These are phyloP conservation scores for Metarhizium rileyi DNA, from an alignment of 2,329 filamentous ascomycete genomes.

Conservation along the genomic window DNA sequence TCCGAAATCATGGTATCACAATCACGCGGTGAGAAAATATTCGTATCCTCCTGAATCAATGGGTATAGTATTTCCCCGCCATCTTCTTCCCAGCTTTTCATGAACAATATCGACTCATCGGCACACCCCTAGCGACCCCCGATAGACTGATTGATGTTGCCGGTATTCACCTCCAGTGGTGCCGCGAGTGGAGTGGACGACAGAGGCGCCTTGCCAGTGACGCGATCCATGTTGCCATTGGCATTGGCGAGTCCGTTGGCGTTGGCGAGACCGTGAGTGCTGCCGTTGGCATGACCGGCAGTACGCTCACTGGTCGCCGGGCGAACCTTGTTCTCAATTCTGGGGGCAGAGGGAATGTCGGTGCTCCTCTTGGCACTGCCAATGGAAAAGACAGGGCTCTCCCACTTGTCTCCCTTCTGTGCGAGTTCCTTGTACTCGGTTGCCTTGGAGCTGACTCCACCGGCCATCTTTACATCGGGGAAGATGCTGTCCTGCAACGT, in stretches of 20 bases:
- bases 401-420: slow-evolving; percentile 83
- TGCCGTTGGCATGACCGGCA: slow-evolving; percentile 13
- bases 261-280: slow-evolving; percentile 8
- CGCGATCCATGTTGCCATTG: neutral
- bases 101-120: slow-evolving; percentile 5
- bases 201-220: slow-evolving; percentile 4
- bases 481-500: slow-evolving; percentile 81
- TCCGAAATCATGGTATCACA: slow-evolving; percentile 3
- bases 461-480: slow-evolving; percentile 72
- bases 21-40: neutral
- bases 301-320: slow-evolving; percentile 12
- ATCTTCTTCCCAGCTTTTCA: neutral
- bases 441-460: slow-evolving; percentile 82
- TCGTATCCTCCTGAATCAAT: slow-evolving; percentile 4
- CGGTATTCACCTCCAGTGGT: slow-evolving; percentile 2
- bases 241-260: too few species aligned
- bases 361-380: slow-evolving; percentile 65
- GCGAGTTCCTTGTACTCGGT: slow-evolving; percentile 88
- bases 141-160: slow-evolving; percentile 1
- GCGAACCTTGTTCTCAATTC: slow-evolving; percentile 36
- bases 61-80: slow-evolving; percentile 11
- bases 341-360: slow-evolving; percentile 55
- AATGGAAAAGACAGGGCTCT: slow-evolving; percentile 87
- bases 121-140: slow-evolving; percentile 12
- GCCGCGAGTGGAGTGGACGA: neutral